Conservation (phyloP, 805 yeast genomes). For the Candida krabiensis region DNA sequence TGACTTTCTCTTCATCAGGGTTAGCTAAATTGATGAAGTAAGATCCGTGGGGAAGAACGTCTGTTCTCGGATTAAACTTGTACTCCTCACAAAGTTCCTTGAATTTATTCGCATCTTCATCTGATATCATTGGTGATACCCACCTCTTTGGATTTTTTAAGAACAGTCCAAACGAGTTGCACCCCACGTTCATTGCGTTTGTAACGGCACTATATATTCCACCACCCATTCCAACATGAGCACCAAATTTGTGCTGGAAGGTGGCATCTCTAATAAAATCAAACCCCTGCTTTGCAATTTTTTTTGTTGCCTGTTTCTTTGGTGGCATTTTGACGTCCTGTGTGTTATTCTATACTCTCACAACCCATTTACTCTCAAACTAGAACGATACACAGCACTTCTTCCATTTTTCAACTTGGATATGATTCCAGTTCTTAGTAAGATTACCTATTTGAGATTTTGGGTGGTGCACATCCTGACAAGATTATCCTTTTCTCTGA, state of each 20-base stretch:
- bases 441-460: too few species aligned
- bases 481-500: too few species aligned
- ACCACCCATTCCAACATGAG: constrained; percentile 83
- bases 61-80: constrained; percentile 72
- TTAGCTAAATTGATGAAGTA: constrained; percentile 91
- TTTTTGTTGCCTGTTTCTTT: constrained; percentile 15
- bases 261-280: constrained; percentile 44
- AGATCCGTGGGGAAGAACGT: constrained; percentile 91
- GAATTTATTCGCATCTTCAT: constrained; percentile 68
- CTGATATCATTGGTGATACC: constrained; percentile 76
- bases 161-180: constrained; percentile 87
- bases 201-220: constrained; percentile 47
- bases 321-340: constrained; percentile 22
- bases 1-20: constrained; percentile 79
- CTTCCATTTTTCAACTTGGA: too few species aligned
- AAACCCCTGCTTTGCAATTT: constrained; percentile 17
- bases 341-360: not conserved
- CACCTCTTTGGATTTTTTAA: constrained; percentile 88
- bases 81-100: constrained; percentile 57
- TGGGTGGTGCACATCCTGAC: too few species aligned
- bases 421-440: too few species aligned
- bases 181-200: constrained; percentile 51
- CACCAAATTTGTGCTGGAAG: constrained; percentile 68
- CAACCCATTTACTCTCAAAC: not conserved
- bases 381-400: too few species aligned